Percentiles rank a stretch among this genome's conserved stretches.
Evolutionary conservation across 164 flowering plant genomes (phyloP).

Genomic region (Protea cynaroides): DNA sequence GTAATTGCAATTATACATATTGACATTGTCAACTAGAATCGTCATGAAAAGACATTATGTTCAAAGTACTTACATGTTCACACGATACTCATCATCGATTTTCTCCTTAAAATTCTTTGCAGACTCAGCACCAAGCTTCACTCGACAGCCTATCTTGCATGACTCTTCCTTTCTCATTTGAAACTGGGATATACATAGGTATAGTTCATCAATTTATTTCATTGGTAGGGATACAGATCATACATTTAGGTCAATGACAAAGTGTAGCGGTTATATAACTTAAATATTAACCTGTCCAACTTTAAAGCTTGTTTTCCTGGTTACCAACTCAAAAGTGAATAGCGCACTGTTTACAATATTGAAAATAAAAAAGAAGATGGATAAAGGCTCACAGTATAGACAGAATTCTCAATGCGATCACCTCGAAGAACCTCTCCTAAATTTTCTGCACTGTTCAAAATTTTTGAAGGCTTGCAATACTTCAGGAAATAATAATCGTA

Average conservation of each 20-base stretch:
- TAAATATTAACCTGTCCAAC: neutral
- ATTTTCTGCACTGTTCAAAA: conserved; percentile 53
- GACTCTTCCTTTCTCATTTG: conserved; percentile 45
- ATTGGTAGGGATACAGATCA: neutral
- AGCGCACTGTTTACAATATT: neutral
- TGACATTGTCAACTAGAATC: no score
- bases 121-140: conserved; percentile 36
- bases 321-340: neutral
- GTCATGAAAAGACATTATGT: neutral
- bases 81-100: conserved; percentile 58
- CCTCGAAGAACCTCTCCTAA: conserved; percentile 70
- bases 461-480: conserved; percentile 41
- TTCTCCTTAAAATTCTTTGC: conserved; percentile 59
- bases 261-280: neutral
- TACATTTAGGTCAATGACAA: conserved; percentile 2
- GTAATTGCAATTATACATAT: no score
- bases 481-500: conserved; percentile 53
- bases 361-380: neutral
- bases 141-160: conserved; percentile 46
- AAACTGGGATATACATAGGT: conserved; percentile 26
- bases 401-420: conserved; percentile 65
- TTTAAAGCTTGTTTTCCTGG: neutral
- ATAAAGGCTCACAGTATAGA: conserved; percentile 35
- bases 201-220: no score
- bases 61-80: conserved; percentile 42